Base-by-base conservation (phyloP, 108 stramenopile genomes). In the Skeletonema potamos region DNA sequence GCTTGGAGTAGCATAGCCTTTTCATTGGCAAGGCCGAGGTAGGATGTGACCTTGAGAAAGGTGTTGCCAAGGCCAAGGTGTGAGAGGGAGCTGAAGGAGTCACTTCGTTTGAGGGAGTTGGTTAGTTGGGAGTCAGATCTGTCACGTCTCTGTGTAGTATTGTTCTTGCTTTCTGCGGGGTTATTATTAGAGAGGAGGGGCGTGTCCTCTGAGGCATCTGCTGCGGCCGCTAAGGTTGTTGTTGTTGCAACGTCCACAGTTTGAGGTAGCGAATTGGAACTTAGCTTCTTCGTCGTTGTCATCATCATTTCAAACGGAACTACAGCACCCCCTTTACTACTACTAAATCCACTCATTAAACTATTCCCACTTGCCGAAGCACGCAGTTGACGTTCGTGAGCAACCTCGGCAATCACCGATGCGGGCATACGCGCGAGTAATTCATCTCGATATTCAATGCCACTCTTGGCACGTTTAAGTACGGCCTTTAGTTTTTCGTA, bases 401-500 rank as follows among this genome's bases (percentile, higher is more conserved):
- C 65, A 27, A 58, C 70, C 29, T 79, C 77, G 34, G 84, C 78
- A 22, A 83, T 64, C 9, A 46, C 68, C 24, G 12, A 41, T 0
- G 65, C 69, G 2, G 88, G 89, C 37, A 70, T 51, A 36, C 77
- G 60, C 54, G 74, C 62, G 24, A 65, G 63, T 20, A 86, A 34
- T 20, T 91, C 91, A 32, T 88, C 78, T 11, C 75, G 70, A 39
- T 68, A 13, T 34, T 46, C 61, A 11, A 28, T 26, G 4, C 62
- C 72, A 8, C 54, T 29, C 51, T 84, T 84, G 59, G 77, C 73
- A 15, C 63, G 69, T 71, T 84, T 84, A 2, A 84, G 66, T 6
- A 74, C 37, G 1, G 22, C 18, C 64, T 84, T 84, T 44, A 84
- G 60, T 27, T 66, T 69, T 66, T 84, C 83, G 69, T 95, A 95